Evolutionary conservation across 164 flowering plant species (phyloP).

Genomic region (Berberis thunbergii): DNA sequence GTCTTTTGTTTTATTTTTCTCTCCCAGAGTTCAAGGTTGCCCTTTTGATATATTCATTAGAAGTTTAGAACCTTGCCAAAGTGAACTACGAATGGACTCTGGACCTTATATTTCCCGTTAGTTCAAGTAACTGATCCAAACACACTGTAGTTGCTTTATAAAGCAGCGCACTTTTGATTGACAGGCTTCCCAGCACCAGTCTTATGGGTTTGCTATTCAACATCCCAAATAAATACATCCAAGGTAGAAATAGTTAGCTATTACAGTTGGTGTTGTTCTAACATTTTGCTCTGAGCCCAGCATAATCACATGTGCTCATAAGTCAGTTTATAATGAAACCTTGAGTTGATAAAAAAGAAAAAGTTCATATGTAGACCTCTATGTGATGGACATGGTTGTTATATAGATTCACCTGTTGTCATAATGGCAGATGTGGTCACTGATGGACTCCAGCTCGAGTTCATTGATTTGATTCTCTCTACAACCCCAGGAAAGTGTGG

Average conservation of each 20-base stretch:
- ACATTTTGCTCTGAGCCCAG: too few species aligned
- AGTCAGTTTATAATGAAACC: neutral
- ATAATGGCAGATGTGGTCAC: slow-evolving; percentile 76
- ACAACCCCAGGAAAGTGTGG: slow-evolving; percentile 79
- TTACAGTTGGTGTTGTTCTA: neutral
- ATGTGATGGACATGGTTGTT: too few species aligned
- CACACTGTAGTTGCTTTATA: slow-evolving; percentile 35
- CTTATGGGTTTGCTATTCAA: slow-evolving; percentile 57
- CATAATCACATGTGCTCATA: neutral
- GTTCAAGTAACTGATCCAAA: slow-evolving; percentile 28
- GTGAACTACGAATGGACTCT: slow-evolving; percentile 17
- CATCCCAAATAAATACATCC: neutral
- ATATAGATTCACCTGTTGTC: slow-evolving; percentile 48
- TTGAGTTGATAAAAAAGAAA: neutral
- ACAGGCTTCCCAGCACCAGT: slow-evolving; percentile 68
- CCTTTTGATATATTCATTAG: too few species aligned
- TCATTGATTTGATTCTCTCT: slow-evolving; percentile 43
- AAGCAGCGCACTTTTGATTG: slow-evolving; percentile 41
- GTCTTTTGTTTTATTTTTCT: too few species aligned
- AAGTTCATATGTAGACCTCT: neutral
- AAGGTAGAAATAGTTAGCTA: neutral
- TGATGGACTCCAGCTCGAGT: slow-evolving; percentile 60
- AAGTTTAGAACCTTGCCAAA: too few species aligned
- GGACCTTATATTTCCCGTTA: slow-evolving; percentile 23
- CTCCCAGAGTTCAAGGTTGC: too few species aligned